Percentiles rank a stretch among this genome's conserved stretches.
phyloP scores from a whole-genome alignment of 352 stramenopile genomes.

The Pythium coloratum region DNA sequence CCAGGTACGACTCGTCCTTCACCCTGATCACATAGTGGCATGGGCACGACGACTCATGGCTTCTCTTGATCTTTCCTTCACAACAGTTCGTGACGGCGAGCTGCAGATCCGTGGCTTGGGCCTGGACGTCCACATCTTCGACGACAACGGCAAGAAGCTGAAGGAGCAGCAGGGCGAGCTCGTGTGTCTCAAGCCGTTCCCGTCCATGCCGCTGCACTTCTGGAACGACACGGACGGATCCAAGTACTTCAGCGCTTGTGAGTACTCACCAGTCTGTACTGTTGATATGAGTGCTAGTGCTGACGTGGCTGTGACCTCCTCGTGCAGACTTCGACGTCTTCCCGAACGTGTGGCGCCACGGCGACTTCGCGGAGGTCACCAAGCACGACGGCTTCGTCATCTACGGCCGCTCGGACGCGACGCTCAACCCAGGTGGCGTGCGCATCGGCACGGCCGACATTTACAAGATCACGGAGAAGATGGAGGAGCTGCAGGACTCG shows the following conservation, averaged over 20 bases:
- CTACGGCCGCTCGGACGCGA: slow-evolving; percentile 77
- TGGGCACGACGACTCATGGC: background rate
- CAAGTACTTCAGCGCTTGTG: slow-evolving; percentile 79
- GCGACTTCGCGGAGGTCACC: slow-evolving; percentile 78
- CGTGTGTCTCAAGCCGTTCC: slow-evolving; percentile 77
- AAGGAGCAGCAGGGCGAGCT: slow-evolving; percentile 56
- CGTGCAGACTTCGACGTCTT: slow-evolving; percentile 76
- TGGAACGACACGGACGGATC: slow-evolving; percentile 72
- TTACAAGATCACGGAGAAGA: slow-evolving; percentile 77
- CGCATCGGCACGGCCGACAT: slow-evolving; percentile 80
- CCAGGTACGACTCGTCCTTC: slow-evolving; percentile 31
- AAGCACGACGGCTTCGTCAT: slow-evolving; percentile 65
- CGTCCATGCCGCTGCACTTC: slow-evolving; percentile 83
- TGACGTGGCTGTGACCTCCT: slow-evolving; percentile 11
- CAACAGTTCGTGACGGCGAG: slow-evolving; percentile 67
- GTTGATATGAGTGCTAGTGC: background rate
- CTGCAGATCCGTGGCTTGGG: slow-evolving; percentile 79
- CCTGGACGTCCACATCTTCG: slow-evolving; percentile 76
- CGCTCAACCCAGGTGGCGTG: slow-evolving; percentile 75
- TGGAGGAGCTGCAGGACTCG: slow-evolving; percentile 60
- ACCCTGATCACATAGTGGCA: background rate
- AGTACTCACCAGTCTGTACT: slow-evolving; percentile 38
- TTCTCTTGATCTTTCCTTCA: background rate
- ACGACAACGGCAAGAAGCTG: slow-evolving; percentile 57
- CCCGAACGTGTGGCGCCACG: slow-evolving; percentile 74